These are phyloP conservation scores for Suillus subalutaceus DNA, from an alignment of 768 basidiomycete species.

Conservation along the genomic window DNA sequence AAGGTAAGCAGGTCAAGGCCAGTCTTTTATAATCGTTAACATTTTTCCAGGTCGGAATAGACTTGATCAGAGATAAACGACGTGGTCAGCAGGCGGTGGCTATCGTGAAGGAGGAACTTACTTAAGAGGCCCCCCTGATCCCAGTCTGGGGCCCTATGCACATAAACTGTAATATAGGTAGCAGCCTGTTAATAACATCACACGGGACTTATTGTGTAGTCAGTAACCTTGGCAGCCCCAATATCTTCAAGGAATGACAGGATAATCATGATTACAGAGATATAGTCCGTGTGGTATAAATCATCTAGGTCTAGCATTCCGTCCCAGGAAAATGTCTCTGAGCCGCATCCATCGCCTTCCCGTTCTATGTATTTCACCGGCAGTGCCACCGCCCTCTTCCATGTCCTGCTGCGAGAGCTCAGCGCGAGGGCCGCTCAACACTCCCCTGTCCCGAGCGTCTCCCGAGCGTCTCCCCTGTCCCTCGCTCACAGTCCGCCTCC, in stretches of 20 bases:
- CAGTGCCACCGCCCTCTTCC: conserved; percentile 6
- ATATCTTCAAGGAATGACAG: not conserved
- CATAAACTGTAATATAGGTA: not conserved
- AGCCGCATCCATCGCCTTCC: conserved; percentile 34
- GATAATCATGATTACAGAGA: not conserved
- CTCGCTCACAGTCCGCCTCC: conserved; percentile 57
- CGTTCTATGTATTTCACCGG: conserved; percentile 10
- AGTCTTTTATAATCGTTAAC: not conserved
- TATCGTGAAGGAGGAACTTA: not conserved
- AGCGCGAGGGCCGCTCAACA: conserved; percentile 11
- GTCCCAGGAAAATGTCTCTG: conserved; percentile 17
- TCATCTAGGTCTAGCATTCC: conserved; percentile 2
- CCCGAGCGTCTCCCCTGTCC: conserved; percentile 26
- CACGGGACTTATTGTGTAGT: not conserved
- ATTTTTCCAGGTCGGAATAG: conserved; percentile 19
- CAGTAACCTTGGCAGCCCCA: not conserved
- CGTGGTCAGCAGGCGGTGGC: not conserved
- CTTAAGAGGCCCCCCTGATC: not conserved
- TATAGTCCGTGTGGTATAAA: not conserved
- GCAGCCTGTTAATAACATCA: not conserved
- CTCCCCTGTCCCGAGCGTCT: conserved; percentile 16
- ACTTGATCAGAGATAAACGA: conserved; percentile 9
- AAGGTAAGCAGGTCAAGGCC: conserved; percentile 17
- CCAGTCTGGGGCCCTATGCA: not conserved
- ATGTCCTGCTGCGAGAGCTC: conserved; percentile 13